Evolutionary conservation across 306 rosid species (phyloP), one percentile per base, ranked within the genome.

Genomic region (Ormosia semicastrata): DNA sequence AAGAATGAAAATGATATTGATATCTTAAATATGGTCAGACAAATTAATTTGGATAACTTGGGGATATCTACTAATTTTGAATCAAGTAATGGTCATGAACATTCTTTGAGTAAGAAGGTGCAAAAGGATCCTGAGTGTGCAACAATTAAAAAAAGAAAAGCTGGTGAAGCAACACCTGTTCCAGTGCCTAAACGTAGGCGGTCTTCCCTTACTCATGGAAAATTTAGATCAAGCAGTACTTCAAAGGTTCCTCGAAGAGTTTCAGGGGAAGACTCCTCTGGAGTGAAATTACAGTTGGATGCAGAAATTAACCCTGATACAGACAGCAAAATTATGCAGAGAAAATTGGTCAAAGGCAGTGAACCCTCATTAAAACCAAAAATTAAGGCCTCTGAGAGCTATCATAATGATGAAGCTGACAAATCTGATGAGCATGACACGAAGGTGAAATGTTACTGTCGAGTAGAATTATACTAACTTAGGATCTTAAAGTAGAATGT

Each of bases 11-110:
- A 92, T 82, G 89, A 87, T 77, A 85, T 93, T 75, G 98, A 95
- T 76, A 76, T 95, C 85, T 80, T 93, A 88, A 86, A 91, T 71
- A 84, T 93, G 98, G 99, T 95, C 68, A 91, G 99, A 89, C 88
- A 93, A 84, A 93, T 95, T 77, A 93, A 95, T 83, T 79, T 89
- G 72, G 95, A 89, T 84, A 92, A 83, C 92, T 57, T 89, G 82
- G 97, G 86, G 34, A 53, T 69, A 75, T 76, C 97, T 77, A 72
- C 82, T 71, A 91, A 92, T 86, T 89, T 87, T 79, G 94, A 89
- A 84, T 76, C 94, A 77, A 93, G 88, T 82, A 95, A 95, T 78
- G 99, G 99, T 64, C 92, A 87, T 81, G 92, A 89, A 79, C 75
- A 63, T 77, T 84, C 80, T 67, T 82, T 84, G n/a, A 86, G 83